These are phyloP conservation scores for Tripterygium wilfordii DNA, from an alignment of 177 flowering plant genomes.

Conservation along the genomic window DNA sequence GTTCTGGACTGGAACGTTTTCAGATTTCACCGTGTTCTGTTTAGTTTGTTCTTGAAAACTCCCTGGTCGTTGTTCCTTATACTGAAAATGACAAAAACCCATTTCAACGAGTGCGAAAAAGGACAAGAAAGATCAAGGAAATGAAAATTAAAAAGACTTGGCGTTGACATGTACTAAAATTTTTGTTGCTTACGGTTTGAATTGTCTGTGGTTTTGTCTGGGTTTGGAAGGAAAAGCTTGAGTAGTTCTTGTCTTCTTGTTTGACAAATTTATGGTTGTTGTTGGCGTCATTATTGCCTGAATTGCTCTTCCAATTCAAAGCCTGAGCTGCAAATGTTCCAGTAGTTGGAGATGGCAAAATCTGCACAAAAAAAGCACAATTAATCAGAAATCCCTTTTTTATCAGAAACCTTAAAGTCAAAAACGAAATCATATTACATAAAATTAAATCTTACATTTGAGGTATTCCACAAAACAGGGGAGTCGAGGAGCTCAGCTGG, in stretches of 20 bases:
- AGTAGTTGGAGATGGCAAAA: constrained; percentile 65
- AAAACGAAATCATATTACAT: background rate
- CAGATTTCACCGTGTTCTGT: constrained; percentile 22
- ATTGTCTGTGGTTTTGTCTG: constrained; percentile 12
- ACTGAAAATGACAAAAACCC: constrained; percentile 17
- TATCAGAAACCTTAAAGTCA: background rate
- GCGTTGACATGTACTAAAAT: background rate
- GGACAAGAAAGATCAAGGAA: background rate
- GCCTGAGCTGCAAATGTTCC: constrained; percentile 42
- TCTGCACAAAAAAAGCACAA: constrained; percentile 21
- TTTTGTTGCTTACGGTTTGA: constrained; percentile 14
- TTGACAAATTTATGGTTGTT: constrained; percentile 21
- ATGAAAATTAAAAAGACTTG: background rate
- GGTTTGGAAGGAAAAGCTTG: constrained; percentile 51
- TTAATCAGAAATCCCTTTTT: background rate
- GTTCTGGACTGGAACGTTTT: constrained; percentile 20
- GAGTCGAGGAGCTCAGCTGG: constrained; percentile 61
- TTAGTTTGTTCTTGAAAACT: constrained; percentile 15
- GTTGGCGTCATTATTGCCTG: too few species aligned
- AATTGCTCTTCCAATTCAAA: constrained; percentile 36
- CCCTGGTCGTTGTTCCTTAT: constrained; percentile 29
- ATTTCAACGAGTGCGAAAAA: background rate
- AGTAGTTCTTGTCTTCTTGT: constrained; percentile 24
- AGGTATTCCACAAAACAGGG: constrained; percentile 43
- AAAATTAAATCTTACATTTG: constrained; percentile 26